Base-by-base conservation (phyloP, 176 grass and related monocot species). In the Paspalum notatum region DNA sequence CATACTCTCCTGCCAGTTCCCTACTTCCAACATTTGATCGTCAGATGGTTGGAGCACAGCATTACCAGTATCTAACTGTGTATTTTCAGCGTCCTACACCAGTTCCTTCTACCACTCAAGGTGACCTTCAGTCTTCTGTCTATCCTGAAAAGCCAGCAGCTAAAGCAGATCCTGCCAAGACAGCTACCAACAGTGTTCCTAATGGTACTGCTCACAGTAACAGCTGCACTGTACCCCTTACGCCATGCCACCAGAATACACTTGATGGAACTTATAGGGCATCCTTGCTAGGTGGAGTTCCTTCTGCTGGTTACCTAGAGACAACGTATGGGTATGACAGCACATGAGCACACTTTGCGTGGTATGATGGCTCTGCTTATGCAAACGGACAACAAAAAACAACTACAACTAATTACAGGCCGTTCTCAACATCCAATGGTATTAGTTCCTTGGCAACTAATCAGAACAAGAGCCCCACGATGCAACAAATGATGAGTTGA, bases 1-100 rank as follows among this genome's bases (percentile, higher is more conserved):
- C 95, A 4, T 98, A 98, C 73, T 85, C 87, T 51, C 90, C 95
- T 75, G 93, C 92, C n/a, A 89, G 81, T 84, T 94, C 95, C 60
- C 90, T 92, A 62, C 87, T 87, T 64, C 95, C 92, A 56, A 91
- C 95, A 24, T 83, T 92, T 78, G 95, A 94, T 50, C 90, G 92
- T 32, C 92, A 98, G 74, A 87, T 91, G 77, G 94, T 91, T 78
- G 86, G 90, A 0, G 67, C 91, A 1, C 90, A 94, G 72, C 88
- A 89, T 72, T 94, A 98, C 64, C 92, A 94, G 85, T 98, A 98
- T 70, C 90, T 85, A 71, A 37, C 88, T 61, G 81, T 86, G 3
- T 94, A 94, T 83, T 94, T 66, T 76, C 87, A 93, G 84, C 90
- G 90, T 59, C 80, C 80, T 47, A 87, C 92, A 62, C 90, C 88